phyloP scores from a whole-genome alignment of 164 flowering plant genomes.

The Kalanchoe fedtschenkoi region DNA sequence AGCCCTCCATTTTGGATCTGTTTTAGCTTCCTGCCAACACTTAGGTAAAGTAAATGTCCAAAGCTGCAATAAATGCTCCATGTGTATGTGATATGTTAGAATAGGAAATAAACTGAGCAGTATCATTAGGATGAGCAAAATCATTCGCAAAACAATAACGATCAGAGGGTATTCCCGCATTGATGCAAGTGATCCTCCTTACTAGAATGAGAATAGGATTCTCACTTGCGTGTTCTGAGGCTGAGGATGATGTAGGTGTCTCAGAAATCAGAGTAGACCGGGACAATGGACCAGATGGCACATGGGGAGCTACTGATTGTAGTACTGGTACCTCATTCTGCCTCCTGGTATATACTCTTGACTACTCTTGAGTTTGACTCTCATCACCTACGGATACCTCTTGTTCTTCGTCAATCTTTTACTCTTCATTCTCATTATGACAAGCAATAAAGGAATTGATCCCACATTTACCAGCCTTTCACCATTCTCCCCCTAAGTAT shows the following conservation, averaged over 20 bases:
- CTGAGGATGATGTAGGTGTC: neutral
- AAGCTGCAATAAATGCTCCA: neutral
- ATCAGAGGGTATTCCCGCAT: neutral
- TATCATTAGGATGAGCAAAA: neutral
- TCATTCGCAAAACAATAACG: neutral
- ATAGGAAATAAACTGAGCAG: neutral
- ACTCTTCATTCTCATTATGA: neutral
- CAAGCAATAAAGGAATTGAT: neutral
- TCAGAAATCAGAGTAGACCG: neutral
- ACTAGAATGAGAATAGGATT: neutral
- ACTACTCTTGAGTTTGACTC: neutral
- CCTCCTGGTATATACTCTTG: neutral
- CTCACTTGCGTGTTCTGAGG: neutral
- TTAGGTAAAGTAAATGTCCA: neutral
- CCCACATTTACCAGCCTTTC: neutral
- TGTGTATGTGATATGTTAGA: neutral
- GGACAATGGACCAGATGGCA: neutral
- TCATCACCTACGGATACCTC: neutral
- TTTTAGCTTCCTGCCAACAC: neutral
- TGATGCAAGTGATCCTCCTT: neutral
- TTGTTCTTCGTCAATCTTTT: neutral
- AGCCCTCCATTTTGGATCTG: neutral
- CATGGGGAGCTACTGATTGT: neutral
- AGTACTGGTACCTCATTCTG: neutral
- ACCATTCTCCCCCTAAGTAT: neutral